Conservation (phyloP, 805 yeast genomes). For the Yarrowia porcina region DNA sequence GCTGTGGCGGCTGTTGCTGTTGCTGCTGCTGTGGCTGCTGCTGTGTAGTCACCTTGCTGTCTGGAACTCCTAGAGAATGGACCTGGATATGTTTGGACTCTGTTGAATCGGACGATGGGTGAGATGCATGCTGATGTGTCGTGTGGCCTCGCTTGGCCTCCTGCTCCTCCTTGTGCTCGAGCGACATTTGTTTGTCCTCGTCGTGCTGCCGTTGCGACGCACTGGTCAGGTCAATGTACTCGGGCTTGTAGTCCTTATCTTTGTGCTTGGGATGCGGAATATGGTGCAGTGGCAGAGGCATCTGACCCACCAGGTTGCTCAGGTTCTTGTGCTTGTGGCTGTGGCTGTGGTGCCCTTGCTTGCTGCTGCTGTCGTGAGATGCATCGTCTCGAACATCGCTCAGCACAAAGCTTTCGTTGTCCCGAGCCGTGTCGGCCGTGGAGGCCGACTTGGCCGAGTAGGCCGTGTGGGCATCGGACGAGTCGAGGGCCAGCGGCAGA, state of each 20-base stretch:
- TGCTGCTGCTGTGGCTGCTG: neutral
- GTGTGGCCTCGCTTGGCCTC: neutral
- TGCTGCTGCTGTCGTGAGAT: neutral
- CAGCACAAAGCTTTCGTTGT: conserved; percentile 10
- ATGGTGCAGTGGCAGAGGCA: neutral
- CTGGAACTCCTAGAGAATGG: neutral
- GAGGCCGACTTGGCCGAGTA: neutral
- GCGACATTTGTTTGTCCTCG: neutral
- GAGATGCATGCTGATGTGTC: neutral
- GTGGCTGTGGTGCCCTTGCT: neutral
- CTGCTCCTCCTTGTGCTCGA: neutral
- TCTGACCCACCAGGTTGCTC: neutral
- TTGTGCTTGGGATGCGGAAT: conserved; percentile 1
- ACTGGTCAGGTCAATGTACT: conserved; percentile 3
- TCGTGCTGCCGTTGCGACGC: neutral
- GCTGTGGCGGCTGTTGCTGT: too few species aligned
- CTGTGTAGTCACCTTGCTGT: too few species aligned
- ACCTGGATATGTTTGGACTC: neutral
- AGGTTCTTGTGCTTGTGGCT: neutral
- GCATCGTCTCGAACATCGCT: neutral
- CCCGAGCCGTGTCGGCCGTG: neutral
- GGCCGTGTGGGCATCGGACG: neutral
- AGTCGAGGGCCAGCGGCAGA: conserved; percentile 13
- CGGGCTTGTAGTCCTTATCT: conserved; percentile 6
- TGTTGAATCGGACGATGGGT: too few species aligned